These are phyloP conservation scores for Hypsizygus ulmarius DNA, from an alignment of 1,284 basidiomycete species.

Conservation along the genomic window DNA sequence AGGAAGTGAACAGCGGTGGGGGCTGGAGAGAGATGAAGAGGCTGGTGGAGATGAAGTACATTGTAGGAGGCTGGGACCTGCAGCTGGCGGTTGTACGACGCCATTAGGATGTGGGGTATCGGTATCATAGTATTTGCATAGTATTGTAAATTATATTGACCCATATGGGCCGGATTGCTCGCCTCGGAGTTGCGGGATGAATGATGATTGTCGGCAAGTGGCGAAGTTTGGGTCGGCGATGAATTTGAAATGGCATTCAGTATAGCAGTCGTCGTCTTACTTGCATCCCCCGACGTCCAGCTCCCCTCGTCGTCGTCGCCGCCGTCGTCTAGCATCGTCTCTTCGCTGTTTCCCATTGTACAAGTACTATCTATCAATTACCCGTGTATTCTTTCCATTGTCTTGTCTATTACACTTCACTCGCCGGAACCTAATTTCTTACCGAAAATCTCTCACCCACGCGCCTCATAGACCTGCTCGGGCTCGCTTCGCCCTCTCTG, in stretches of 20 bases:
- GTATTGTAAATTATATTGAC: constrained; percentile 1
- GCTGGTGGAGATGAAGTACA: constrained; percentile 75
- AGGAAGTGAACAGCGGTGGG: constrained; percentile 40
- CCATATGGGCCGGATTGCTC: neutral
- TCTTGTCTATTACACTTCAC: constrained; percentile 11
- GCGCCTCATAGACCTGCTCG: constrained; percentile 15
- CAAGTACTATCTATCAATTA: constrained; percentile 15
- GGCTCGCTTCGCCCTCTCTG: constrained; percentile 7
- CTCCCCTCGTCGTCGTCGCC: constrained; percentile 16
- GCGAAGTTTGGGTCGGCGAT: constrained; percentile 28
- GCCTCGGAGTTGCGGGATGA: constrained; percentile 12
- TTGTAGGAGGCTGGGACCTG: constrained; percentile 78
- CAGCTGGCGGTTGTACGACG: constrained; percentile 76
- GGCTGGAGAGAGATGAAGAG: constrained; percentile 84
- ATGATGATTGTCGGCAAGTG: constrained; percentile 20
- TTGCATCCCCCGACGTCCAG: constrained; percentile 22
- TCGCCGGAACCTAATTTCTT: constrained; percentile 19
- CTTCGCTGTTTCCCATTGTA: constrained; percentile 11
- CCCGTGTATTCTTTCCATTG: constrained; percentile 10
- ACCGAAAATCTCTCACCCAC: constrained; percentile 14
- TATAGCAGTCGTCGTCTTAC: constrained; percentile 18
- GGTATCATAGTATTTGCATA: neutral
- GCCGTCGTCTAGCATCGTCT: constrained; percentile 2
- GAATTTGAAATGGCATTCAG: constrained; percentile 23
- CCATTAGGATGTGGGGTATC: constrained; percentile 38